Base-by-base conservation (phyloP, 345 rosid species). In the Eucalyptus sp. region DNA sequence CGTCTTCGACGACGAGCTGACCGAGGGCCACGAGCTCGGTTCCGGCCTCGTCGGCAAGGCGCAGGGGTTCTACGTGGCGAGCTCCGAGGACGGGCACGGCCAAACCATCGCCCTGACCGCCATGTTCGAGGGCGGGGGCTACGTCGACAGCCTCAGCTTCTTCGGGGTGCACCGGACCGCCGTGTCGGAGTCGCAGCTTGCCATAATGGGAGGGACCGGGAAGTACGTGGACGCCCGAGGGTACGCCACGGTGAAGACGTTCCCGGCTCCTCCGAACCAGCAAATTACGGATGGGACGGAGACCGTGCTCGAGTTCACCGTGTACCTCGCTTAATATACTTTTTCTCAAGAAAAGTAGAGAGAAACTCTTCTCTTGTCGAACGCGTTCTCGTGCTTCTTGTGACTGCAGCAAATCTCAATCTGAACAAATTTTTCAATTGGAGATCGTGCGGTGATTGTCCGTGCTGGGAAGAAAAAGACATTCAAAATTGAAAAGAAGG, bases 121-220 rank as follows among this genome's bases (percentile, higher is more conserved):
- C 13, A 96, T 96, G 99, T 96, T 97, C 62, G 91, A 91, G 90
- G 88, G 90, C 3, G 97, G 99, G 4, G 96, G 96, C 29, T 96
- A 95, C 50, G 95, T 86, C 4, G 95, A 97, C 87, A 96, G 96
- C 83, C 92, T 97, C 89, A 95, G 96, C 93, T 93, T 97, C 90
- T 96, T 95, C 12, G 99, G 99, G 49, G 96, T 96, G 86, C 96
- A 94, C 37, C 90, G 93, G 86, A 95, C 95, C 4, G 97, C 94
- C 6, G 95, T 89, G 46, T 95, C 99, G 0, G 99, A 96, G 89
- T 96, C 99, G 7, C 98, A 95, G 91, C 89, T 96, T 71, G 94
- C 97, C 7, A 89, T 97, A 86, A 96, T 95, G 99, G 99, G 98
- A 56, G 99, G 99, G 22, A 97, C 98, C 0, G 98, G 99, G 22